Evolutionary conservation across 306 rosid genomes (phyloP), one percentile per base, ranked within the genome.

Genomic region (Argentina anserina): DNA sequence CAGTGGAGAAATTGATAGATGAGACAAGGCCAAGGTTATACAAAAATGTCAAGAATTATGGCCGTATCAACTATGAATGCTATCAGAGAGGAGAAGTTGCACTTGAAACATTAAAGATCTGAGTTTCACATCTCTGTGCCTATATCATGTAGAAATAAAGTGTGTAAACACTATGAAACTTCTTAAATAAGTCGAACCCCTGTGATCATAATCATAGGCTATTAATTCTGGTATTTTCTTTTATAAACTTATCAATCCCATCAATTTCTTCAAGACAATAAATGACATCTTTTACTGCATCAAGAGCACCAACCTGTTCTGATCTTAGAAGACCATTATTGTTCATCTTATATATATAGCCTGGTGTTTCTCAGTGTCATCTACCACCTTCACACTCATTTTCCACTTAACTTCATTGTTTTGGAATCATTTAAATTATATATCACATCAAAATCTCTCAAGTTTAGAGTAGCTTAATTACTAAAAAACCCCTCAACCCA

Each of bases 21-120:
- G 72, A 70, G 55, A 17, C 47, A 39, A 62, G 49, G 29, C 76
- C 67, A 3, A 77, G 39, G 45, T 3, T 28, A 23, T 70, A 77
- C 26, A 39, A 70, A 64, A 49, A 12, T 15, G 71, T 77, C 37
- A 77, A 70, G n/a, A 63, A 37, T 15, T 77, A 70, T 39, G 65
- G 49, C 31, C 42, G 3, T 10, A 34, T 70, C 33, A 70, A 77
- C 71, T 70, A 62, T 15, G 65, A 47, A 36, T 70, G 71, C 41
- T 62, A 37, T 29, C 81, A 62, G 60, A 70, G 39, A 62, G 76
- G 76, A 6, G 41, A 46, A 25, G 47, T 60, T 7, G 58, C 29
- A 8, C 58, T 21, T 8, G 58, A 50, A 13, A 65, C 69, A 34
- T 52, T 74, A 0, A 47, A 25, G 34, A 18, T 76, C 7, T 74